These are phyloP conservation scores for Auricularia sp. DNA, from an alignment of 768 basidiomycete genomes.

Conservation along the genomic window DNA sequence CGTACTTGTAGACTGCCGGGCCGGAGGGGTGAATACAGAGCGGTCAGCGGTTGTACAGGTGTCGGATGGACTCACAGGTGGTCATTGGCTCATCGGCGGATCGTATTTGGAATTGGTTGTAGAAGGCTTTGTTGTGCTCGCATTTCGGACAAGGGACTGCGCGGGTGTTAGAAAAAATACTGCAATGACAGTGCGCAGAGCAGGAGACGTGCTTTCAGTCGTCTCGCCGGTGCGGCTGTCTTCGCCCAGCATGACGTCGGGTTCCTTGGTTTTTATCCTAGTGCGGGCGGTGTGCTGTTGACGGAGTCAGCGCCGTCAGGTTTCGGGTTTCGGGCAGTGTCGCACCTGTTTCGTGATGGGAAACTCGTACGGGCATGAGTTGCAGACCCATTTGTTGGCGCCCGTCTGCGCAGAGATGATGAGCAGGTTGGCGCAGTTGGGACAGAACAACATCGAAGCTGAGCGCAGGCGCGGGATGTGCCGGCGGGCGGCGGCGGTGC, in stretches of 20 bases:
- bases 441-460: constrained; percentile 80
- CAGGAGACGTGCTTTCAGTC: constrained; percentile 50
- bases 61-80: constrained; percentile 25
- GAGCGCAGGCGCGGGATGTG: background rate
- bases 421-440: constrained; percentile 84
- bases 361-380: constrained; percentile 92
- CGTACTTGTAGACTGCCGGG: background rate
- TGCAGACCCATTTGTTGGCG: constrained; percentile 88
- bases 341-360: constrained; percentile 74
- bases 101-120: constrained; percentile 91
- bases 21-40: background rate
- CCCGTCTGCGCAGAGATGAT: constrained; percentile 68
- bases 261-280: constrained; percentile 75
- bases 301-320: background rate
- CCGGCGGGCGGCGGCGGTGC: background rate
- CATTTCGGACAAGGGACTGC: constrained; percentile 63
- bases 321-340: background rate
- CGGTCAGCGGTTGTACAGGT: constrained; percentile 8
- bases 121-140: constrained; percentile 79
- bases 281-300: constrained; percentile 84
- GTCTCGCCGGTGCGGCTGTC: constrained; percentile 91
- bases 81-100: constrained; percentile 93
- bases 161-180: background rate
- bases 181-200: background rate
- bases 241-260: constrained; percentile 93